A percentile compares a stretch with the other conserved stretches of the same genome.
phyloP scores from a whole-genome alignment of 2,329 filamentous ascomycete species.

The Sporothrix globosa region DNA sequence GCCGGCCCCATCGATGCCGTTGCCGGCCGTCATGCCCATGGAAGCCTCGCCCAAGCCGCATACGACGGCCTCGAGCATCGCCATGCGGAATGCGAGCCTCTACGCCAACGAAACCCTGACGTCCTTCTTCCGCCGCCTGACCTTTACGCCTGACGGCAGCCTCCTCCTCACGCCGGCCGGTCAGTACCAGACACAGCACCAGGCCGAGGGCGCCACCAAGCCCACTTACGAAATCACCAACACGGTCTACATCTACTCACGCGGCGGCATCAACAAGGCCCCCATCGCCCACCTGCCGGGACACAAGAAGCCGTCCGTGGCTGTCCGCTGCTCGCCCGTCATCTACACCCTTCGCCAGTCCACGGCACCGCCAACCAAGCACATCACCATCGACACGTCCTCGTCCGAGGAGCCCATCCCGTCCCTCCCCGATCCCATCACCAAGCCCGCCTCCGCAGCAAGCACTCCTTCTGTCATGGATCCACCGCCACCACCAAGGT shows the following conservation, averaged over 20 bases:
- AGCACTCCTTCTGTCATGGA: conserved; percentile 33
- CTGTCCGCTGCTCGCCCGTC: conserved; percentile 89
- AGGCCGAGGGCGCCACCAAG: conserved; percentile 63
- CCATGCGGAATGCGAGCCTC: conserved; percentile 81
- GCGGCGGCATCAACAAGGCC: conserved; percentile 94
- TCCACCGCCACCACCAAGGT: conserved; percentile 46
- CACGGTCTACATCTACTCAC: conserved; percentile 96
- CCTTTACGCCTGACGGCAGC: conserved; percentile 94
- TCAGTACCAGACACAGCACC: conserved; percentile 84
- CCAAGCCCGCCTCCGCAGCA: conserved; percentile 63
- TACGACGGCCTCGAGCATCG: conserved; percentile 45
- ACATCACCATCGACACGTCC: conserved; percentile 94
- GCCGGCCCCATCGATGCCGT: conserved; percentile 87
- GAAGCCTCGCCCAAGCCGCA: conserved; percentile 83
- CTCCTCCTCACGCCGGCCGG: conserved; percentile 91
- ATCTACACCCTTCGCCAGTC: conserved; percentile 79
- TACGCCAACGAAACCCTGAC: conserved; percentile 97
- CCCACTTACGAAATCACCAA: conserved; percentile 85
- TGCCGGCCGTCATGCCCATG: conserved; percentile 93
- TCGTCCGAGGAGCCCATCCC: conserved; percentile 82
- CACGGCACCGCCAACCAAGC: conserved; percentile 70
- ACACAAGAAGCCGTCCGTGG: conserved; percentile 97
- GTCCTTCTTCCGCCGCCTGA: conserved; percentile 91
- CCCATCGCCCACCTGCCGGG: conserved; percentile 93
- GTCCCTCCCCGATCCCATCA: conserved; percentile 79